phyloP scores from a whole-genome alignment of 306 rosid species.

The Cucurbita maxima region DNA sequence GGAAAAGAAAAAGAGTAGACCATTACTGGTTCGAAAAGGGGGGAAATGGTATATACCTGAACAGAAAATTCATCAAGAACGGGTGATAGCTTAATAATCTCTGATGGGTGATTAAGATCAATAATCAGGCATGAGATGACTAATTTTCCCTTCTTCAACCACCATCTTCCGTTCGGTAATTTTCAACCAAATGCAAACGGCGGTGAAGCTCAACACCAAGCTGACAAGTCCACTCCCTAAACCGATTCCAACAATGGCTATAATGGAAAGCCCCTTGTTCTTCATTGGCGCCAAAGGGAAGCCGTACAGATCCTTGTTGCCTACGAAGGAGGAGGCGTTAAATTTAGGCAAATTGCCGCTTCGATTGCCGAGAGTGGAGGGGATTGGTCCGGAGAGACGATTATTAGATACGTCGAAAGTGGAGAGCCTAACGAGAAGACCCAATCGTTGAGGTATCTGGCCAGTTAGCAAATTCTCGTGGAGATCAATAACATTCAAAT shows the following conservation, averaged over 20 bases:
- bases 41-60: conserved; percentile 19
- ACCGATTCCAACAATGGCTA: conserved; percentile 85
- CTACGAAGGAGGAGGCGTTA: conserved; percentile 53
- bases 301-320: conserved; percentile 85
- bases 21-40: background rate
- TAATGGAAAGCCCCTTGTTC: conserved; percentile 41
- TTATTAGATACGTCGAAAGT: conserved; percentile 77
- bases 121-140: conserved; percentile 86
- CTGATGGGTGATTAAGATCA: conserved; percentile 13
- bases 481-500: conserved; percentile 80
- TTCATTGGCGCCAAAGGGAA: conserved; percentile 58
- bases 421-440: conserved; percentile 59
- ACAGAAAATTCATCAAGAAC: background rate
- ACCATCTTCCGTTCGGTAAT: conserved; percentile 65
- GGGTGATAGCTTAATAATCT: conserved; percentile 1
- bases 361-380: conserved; percentile 43
- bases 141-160: conserved; percentile 64
- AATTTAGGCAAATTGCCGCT: conserved; percentile 56
- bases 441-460: conserved; percentile 76
- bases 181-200: conserved; percentile 87
- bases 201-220: conserved; percentile 72
- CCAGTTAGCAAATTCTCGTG: conserved; percentile 64
- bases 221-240: conserved; percentile 86
- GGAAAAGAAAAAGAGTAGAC: background rate
- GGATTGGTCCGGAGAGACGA: conserved; percentile 66